A percentile compares a stretch with the other conserved stretches of the same genome.
These are phyloP conservation scores for Pseudogymnoascus sp. DNA, from an alignment of 2,329 filamentous ascomycete species.

Conservation along the genomic window DNA sequence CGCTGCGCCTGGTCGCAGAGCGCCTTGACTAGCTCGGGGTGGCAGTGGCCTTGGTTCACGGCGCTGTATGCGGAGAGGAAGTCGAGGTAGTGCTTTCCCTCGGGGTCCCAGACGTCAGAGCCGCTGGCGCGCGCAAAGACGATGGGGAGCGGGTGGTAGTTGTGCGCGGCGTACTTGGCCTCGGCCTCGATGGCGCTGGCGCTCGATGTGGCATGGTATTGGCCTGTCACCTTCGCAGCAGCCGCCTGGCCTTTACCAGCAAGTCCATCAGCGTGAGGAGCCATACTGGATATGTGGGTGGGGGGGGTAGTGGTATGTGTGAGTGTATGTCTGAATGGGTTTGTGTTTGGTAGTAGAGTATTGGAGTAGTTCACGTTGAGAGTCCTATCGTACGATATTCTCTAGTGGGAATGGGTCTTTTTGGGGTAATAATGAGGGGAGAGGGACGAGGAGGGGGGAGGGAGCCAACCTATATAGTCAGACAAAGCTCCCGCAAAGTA, in stretches of 20 bases:
- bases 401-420: background rate
- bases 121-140: conserved; percentile 83
- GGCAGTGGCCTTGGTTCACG: conserved; percentile 96
- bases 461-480: background rate
- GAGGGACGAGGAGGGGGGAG: background rate
- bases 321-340: background rate
- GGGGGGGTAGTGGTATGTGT: background rate
- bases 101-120: conserved; percentile 90
- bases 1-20: conserved; percentile 82
- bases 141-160: conserved; percentile 94
- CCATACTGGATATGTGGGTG: conserved; percentile 35
- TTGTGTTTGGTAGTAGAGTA: background rate
- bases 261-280: conserved; percentile 46
- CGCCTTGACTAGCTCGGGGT: conserved; percentile 88
- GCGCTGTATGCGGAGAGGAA: conserved; percentile 97
- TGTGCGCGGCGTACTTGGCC: conserved; percentile 84
- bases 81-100: conserved; percentile 91
- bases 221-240: conserved; percentile 23
- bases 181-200: conserved; percentile 72
- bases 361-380: background rate
- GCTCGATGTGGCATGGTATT: conserved; percentile 70
- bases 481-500: background rate
- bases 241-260: conserved; percentile 17
- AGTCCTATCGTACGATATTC: background rate
- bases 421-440: conserved; percentile 3